Evolutionary conservation across 768 basidiomycete species (phyloP), one percentile per base, ranked within the genome.

Genomic region (Pleurotus citrinopileatus): DNA sequence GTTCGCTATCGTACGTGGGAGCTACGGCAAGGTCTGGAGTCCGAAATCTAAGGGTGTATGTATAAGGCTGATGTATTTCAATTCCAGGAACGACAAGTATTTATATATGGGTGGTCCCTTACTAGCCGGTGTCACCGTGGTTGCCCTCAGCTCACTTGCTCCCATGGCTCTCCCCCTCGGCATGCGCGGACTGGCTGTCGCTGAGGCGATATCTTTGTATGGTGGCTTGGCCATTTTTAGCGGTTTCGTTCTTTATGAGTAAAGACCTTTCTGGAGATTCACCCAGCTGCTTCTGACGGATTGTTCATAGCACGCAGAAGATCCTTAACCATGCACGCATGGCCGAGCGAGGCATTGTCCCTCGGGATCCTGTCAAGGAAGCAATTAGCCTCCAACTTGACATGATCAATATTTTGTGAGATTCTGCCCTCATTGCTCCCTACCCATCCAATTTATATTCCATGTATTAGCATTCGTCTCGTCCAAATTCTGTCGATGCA

Each of bases 81-180:
- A 40, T 54, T 17, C 54, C 23, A 81, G 81, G 56, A 90, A 83
- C 61, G 92, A 94, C 69, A 87, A 84, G 65, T 95, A 89, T 65
- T 71, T 95, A 32, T 86, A 89, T 66, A 80, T 91, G 72, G 93
- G 92, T 26, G 92, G 90, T 7, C 91, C 92, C 3, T 82, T 95
- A 40, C 78, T 96, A 25, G 93, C 91, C 13, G 93, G 93, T 54
- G 82, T 96, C 9, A 90, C 90, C 12, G 91, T 94, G 17, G 89
- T 95, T 17, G 90, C 92, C 20, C 78, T 93, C 26, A 84, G 86
- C 63, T 87, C 86, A n/a, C 71, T 96, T 38, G 93, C 93, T 8
- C 93, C 93, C 0, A 86, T 95, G 84, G 82, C 87, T 17, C 81
- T 94, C n/a, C 91, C 92, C 10, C 80, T 91, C 59, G 89, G 90